Conservation (phyloP, 345 rosid species). For the Cardamine occulta region DNA sequence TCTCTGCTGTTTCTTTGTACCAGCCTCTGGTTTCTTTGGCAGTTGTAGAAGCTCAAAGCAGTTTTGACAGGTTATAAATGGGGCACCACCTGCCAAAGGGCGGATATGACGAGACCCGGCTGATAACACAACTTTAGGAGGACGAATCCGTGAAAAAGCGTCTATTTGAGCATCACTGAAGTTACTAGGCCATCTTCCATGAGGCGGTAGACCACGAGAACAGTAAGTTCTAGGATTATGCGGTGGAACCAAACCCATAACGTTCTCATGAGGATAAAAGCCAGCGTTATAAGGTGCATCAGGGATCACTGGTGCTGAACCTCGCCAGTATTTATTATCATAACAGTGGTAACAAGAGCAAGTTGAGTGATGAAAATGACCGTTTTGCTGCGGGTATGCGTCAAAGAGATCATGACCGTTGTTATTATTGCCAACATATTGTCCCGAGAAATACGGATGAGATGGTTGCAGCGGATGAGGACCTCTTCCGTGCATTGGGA, state of each 20-base stretch:
- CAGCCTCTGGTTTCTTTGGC: conserved; percentile 58
- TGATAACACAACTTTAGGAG: conserved; percentile 60
- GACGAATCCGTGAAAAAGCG: conserved; percentile 53
- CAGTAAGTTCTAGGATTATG: conserved; percentile 49
- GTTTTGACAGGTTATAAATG: conserved; percentile 73
- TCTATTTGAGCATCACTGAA: conserved; percentile 55
- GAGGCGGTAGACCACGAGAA: conserved; percentile 51
- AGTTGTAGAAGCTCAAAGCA: conserved; percentile 79
- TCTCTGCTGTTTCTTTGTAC: conserved; percentile 54
- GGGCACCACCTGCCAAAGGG: conserved; percentile 84
- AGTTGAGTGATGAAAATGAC: conserved; percentile 65
- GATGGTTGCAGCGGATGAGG: conserved; percentile 48
- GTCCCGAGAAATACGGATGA: conserved; percentile 56
- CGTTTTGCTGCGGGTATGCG: conserved; percentile 52
- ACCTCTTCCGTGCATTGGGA: conserved; percentile 55
- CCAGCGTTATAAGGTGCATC: conserved; percentile 56
- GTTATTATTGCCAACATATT: conserved; percentile 47
- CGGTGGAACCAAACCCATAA: conserved; percentile 53
- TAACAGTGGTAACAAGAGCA: conserved; percentile 77
- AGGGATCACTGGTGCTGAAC: conserved; percentile 51
- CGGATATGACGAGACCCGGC: conserved; percentile 52
- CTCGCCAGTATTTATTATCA: conserved; percentile 53
- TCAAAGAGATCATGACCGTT: conserved; percentile 57
- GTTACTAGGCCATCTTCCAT: conserved; percentile 71
- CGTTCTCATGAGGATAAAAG: conserved; percentile 56